phyloP scores from a whole-genome alignment of 2,329 filamentous ascomycete species.

The Trichoderma sp. region DNA sequence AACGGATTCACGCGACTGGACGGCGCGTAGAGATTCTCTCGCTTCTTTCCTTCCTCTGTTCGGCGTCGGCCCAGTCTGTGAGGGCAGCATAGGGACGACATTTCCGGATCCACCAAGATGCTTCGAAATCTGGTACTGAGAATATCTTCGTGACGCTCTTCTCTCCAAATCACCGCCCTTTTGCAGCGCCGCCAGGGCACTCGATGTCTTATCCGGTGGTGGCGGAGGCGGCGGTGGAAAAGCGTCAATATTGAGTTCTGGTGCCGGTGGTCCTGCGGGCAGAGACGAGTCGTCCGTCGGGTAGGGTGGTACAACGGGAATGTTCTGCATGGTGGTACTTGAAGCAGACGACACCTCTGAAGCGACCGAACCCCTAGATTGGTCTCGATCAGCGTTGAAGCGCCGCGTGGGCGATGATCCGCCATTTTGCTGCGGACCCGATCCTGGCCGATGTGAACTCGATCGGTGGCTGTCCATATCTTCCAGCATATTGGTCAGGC shows the following conservation, averaged over 20 bases:
- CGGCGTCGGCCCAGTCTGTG: slow-evolving; percentile 78
- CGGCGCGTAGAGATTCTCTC: slow-evolving; percentile 75
- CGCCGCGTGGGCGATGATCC: slow-evolving; percentile 49
- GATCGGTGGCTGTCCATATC: slow-evolving; percentile 56
- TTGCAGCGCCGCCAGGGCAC: slow-evolving; percentile 86
- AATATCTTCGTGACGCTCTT: slow-evolving; percentile 88
- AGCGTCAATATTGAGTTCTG: slow-evolving; percentile 57
- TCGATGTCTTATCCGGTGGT: slow-evolving; percentile 76
- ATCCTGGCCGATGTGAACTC: slow-evolving; percentile 34
- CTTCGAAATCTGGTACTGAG: slow-evolving; percentile 94
- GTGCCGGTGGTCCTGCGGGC: slow-evolving; percentile 38
- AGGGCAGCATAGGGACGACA: slow-evolving; percentile 81
- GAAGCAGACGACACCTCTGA: slow-evolving; percentile 67
- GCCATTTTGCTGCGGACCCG: slow-evolving; percentile 28
- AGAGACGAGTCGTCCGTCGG: slow-evolving; percentile 57
- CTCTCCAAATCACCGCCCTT: slow-evolving; percentile 89
- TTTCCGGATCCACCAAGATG: slow-evolving; percentile 78
- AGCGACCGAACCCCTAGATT: slow-evolving; percentile 47
- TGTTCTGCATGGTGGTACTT: slow-evolving; percentile 72
- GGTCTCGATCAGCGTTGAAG: slow-evolving; percentile 48
- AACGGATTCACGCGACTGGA: slow-evolving; percentile 53
- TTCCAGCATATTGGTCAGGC: slow-evolving; percentile 56
- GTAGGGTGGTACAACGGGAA: slow-evolving; percentile 71
- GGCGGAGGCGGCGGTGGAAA: slow-evolving; percentile 67
- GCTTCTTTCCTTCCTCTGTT: slow-evolving; percentile 78